phyloP scores from a whole-genome alignment of 352 stramenopile genomes.

The Phytophthora hybrid region DNA sequence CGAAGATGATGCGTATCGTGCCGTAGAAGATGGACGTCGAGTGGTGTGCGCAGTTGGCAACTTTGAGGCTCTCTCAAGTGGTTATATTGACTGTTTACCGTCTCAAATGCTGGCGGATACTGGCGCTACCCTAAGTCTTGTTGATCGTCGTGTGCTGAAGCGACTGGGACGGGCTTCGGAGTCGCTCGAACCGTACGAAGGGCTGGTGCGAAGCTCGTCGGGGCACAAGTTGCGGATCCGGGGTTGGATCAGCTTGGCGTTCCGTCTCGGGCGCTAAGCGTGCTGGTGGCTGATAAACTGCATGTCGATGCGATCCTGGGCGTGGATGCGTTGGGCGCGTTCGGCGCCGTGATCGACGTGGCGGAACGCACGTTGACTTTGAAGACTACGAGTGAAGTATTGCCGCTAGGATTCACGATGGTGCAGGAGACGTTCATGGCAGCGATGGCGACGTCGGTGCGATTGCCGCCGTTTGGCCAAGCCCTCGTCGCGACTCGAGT shows the following conservation, averaged over 20 bases:
- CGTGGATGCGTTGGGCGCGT: background rate
- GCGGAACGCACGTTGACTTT: background rate
- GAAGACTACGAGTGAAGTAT: background rate
- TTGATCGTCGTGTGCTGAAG: no score
- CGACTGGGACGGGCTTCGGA: no score
- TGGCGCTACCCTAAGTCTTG: no score
- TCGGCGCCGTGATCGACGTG: slow-evolving; percentile 10
- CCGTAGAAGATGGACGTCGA: no score
- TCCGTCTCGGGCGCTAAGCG: background rate
- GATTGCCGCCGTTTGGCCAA: background rate
- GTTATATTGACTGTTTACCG: background rate
- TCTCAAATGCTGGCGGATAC: no score
- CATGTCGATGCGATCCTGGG: slow-evolving; percentile 1
- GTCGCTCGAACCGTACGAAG: background rate
- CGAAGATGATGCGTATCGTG: no score
- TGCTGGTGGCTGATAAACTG: background rate
- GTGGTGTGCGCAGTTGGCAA: background rate
- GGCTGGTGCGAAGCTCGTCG: background rate
- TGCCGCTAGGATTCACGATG: background rate
- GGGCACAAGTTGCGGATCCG: background rate
- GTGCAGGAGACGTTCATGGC: background rate
- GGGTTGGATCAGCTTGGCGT: background rate
- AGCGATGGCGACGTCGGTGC: background rate
- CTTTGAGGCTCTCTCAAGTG: slow-evolving; percentile 1
- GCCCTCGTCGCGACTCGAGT: slow-evolving; percentile 1